These are phyloP conservation scores for Raffaelea ambrosiae DNA, from an alignment of 2,329 filamentous ascomycete species.

Conservation along the genomic window DNA sequence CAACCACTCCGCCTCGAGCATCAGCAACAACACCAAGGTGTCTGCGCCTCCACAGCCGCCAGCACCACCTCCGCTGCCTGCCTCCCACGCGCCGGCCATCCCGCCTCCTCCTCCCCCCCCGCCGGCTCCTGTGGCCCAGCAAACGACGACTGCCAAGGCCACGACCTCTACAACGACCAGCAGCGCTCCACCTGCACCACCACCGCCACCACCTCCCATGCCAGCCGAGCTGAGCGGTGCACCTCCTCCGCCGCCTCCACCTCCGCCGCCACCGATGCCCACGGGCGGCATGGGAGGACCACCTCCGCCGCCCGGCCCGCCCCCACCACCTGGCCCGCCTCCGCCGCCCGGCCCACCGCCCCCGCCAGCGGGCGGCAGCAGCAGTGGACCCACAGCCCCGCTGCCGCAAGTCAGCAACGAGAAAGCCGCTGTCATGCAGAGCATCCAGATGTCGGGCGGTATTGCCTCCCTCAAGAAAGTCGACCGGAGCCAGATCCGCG, in stretches of 20 bases:
- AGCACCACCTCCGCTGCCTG: slow-evolving; percentile 24
- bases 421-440: slow-evolving; percentile 56
- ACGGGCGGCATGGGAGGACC: slow-evolving; percentile 21
- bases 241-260: slow-evolving; percentile 28
- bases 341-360: slow-evolving; percentile 48
- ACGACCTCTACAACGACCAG: too few species aligned
- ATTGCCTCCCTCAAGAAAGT: slow-evolving; percentile 68
- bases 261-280: slow-evolving; percentile 33
- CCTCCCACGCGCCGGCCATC: slow-evolving; percentile 9
- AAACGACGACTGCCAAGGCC: too few species aligned
- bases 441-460: slow-evolving; percentile 63
- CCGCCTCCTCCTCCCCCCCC: not conserved
- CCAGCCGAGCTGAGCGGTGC: slow-evolving; percentile 3
- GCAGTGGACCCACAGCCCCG: slow-evolving; percentile 35
- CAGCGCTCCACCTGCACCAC: not conserved
- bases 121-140: not conserved
- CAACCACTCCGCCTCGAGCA: slow-evolving; percentile 25
- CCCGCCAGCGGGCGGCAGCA: slow-evolving; percentile 25
- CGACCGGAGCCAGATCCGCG: slow-evolving; percentile 58
- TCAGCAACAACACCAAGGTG: slow-evolving; percentile 34
- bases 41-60: slow-evolving; percentile 15
- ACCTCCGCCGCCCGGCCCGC: slow-evolving; percentile 24
- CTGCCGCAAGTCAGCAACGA: slow-evolving; percentile 32
- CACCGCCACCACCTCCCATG: not conserved
- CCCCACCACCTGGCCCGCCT: slow-evolving; percentile 30